A percentile compares a stretch with the other conserved stretches of the same genome.
phyloP scores from a whole-genome alignment of 495 filamentous ascomycete genomes.

The Lasiosphaeriaceae sp. region DNA sequence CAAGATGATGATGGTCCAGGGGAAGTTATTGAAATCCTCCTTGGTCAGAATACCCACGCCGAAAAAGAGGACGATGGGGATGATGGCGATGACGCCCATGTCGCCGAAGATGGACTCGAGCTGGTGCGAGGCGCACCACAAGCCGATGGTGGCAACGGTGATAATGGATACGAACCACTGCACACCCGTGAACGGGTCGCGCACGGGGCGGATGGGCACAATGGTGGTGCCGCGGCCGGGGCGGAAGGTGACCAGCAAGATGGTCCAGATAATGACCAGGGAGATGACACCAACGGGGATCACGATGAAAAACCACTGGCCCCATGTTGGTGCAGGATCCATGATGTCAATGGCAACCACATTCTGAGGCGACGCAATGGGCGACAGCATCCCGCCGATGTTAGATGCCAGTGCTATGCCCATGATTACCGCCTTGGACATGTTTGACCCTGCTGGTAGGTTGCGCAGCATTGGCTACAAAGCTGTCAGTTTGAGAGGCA shows the following conservation, averaged over 20 bases:
- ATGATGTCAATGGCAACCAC: constrained; percentile 95
- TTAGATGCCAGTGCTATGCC: constrained; percentile 95
- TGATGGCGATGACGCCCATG: constrained; percentile 97
- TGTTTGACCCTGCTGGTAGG: constrained; percentile 79
- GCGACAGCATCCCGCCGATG: constrained; percentile 92
- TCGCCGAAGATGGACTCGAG: constrained; percentile 86
- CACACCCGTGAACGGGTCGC: constrained; percentile 79
- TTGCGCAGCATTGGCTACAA: constrained; percentile 80
- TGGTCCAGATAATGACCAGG: constrained; percentile 81
- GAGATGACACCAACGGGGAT: constrained; percentile 89
- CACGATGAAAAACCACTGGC: constrained; percentile 92
- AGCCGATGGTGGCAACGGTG: constrained; percentile 78
- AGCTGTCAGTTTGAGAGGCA: neutral
- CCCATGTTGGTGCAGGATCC: constrained; percentile 85
- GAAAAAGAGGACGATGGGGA: constrained; percentile 94
- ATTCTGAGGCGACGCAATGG: constrained; percentile 96
- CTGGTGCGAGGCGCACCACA: constrained; percentile 92
- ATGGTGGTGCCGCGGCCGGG: constrained; percentile 84
- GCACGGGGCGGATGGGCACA: constrained; percentile 82
- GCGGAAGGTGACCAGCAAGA: constrained; percentile 80
- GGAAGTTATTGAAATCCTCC: constrained; percentile 99
- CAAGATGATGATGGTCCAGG: constrained; percentile 99
- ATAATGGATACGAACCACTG: constrained; percentile 90
- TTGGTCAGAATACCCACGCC: constrained; percentile 96
- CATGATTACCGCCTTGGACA: constrained; percentile 92